Evolutionary conservation across 192 early-diverging fungal genomes (phyloP).

Genomic region (Backusella psychrophila): DNA sequence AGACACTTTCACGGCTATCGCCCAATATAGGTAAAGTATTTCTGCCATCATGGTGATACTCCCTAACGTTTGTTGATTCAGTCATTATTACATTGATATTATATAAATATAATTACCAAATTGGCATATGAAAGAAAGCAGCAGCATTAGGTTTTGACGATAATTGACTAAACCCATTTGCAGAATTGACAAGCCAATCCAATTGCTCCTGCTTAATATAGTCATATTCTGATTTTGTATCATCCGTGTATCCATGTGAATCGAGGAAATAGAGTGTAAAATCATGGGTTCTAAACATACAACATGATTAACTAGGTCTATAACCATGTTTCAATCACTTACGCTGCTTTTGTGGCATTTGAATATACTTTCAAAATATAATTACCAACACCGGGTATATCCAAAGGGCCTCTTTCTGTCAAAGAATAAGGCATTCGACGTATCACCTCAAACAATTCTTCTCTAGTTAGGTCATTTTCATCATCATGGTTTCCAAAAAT

Average conservation of each 20-base stretch:
- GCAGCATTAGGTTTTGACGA: slow-evolving; percentile 38
- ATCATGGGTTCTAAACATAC: slow-evolving; percentile 6
- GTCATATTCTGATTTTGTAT: slow-evolving; percentile 35
- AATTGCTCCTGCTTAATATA: slow-evolving; percentile 44
- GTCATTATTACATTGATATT: no score
- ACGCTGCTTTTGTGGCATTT: not conserved
- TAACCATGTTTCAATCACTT: not conserved
- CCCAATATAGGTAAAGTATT: slow-evolving; percentile 11
- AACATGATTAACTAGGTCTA: not conserved
- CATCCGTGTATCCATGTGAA: slow-evolving; percentile 36
- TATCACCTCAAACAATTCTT: slow-evolving; percentile 42
- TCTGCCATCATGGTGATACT: slow-evolving; percentile 1
- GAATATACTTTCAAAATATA: slow-evolving; percentile 38
- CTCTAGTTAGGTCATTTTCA: slow-evolving; percentile 40
- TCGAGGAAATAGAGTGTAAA: slow-evolving; percentile 48
- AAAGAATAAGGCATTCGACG: slow-evolving; percentile 36
- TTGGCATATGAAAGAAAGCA: slow-evolving; percentile 47
- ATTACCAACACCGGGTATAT: slow-evolving; percentile 41
- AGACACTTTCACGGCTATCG: slow-evolving; percentile 18
- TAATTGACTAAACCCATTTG: slow-evolving; percentile 22
- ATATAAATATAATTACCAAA: slow-evolving; percentile 17
- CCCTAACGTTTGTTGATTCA: no score
- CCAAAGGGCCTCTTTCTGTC: slow-evolving; percentile 34
- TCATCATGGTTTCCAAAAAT: slow-evolving; percentile 50
- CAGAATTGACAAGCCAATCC: slow-evolving; percentile 39